A percentile compares a stretch with the other conserved stretches of the same genome.
Conservation (phyloP, 2,329 filamentous ascomycete species). For the Cryphonectria carpinicola region DNA sequence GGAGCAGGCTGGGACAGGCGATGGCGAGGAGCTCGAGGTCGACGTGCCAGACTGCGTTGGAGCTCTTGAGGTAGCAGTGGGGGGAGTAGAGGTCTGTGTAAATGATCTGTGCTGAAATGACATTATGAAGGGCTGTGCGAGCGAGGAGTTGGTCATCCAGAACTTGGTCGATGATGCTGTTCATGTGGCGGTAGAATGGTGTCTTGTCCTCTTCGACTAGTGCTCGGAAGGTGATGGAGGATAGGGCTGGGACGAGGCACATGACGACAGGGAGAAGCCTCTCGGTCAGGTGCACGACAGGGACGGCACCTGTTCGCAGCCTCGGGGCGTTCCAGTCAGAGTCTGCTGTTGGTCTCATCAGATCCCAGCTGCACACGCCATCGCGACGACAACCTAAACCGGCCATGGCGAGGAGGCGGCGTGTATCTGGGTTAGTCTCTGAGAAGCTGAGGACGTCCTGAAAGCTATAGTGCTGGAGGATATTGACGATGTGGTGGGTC, state of each 20-base stretch:
- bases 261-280: neutral
- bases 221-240: neutral
- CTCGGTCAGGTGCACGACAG: neutral
- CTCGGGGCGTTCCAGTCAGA: neutral
- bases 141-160: neutral
- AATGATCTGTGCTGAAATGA: neutral
- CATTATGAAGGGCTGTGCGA: neutral
- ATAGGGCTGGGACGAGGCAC: neutral
- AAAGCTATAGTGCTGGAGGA: neutral
- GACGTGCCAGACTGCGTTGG: neutral
- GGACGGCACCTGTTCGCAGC: neutral
- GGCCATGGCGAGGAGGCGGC: neutral
- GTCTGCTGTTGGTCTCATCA: neutral
- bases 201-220: neutral
- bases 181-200: neutral
- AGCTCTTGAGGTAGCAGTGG: neutral
- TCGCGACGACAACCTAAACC: neutral
- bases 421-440: neutral
- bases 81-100: neutral
- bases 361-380: neutral
- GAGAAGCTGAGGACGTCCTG: neutral
- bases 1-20: neutral
- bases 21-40: neutral
- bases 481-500: neutral
- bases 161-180: neutral